Evolutionary conservation across 768 basidiomycete species (phyloP).

Genomic region (Daedaleopsis nitida): DNA sequence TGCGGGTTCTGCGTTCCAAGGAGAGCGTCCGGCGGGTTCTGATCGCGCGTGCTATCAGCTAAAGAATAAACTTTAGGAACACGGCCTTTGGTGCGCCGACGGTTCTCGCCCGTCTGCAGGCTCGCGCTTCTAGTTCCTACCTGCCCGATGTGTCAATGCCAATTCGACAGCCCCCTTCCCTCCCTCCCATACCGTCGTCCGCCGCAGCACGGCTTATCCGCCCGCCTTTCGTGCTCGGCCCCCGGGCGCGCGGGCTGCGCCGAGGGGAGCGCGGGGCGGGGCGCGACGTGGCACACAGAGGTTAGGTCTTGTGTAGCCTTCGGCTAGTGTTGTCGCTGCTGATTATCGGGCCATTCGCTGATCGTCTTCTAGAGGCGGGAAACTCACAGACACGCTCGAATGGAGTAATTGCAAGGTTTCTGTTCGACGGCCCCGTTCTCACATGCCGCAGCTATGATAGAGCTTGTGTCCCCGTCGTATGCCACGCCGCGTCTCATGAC

Average conservation of each 20-base stretch:
- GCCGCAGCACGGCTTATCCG: too few relatives aligned
- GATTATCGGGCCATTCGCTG: background rate
- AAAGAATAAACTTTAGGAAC: background rate
- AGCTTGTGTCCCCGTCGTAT: conserved; percentile 8
- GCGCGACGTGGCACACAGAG: too few relatives aligned
- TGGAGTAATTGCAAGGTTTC: conserved; percentile 8
- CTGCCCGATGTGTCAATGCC: background rate
- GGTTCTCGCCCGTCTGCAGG: background rate
- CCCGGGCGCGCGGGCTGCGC: too few relatives aligned
- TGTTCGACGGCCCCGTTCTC: conserved; percentile 2
- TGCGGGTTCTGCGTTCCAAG: background rate
- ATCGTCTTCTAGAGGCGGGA: background rate
- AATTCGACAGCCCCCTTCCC: background rate
- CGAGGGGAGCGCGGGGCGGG: too few relatives aligned
- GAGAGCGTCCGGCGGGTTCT: background rate
- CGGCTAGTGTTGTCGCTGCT: background rate
- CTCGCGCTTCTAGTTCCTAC: background rate
- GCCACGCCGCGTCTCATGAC: conserved; percentile 16
- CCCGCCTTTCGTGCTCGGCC: too few relatives aligned
- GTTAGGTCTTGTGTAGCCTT: too few relatives aligned
- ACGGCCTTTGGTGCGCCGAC: background rate
- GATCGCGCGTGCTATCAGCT: background rate
- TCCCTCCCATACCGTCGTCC: background rate
- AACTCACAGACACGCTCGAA: background rate
- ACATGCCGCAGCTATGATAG: conserved; percentile 2